Conservation (phyloP, 2,329 filamentous ascomycete species). For the Kalaharituber pfeilii region DNA sequence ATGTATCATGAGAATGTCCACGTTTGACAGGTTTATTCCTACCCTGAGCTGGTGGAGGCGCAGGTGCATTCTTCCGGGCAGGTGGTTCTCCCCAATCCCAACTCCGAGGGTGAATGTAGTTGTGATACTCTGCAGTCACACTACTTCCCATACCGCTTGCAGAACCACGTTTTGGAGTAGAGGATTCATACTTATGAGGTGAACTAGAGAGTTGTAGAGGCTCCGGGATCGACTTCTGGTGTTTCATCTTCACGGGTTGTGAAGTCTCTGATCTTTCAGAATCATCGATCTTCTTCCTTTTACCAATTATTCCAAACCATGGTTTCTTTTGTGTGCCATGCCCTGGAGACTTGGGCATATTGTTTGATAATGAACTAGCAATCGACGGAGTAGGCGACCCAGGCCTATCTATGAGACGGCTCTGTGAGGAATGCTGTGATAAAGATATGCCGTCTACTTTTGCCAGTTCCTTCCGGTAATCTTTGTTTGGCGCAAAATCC, state of each 20-base stretch:
- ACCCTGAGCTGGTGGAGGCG: constrained; percentile 43
- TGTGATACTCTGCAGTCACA: constrained; percentile 8
- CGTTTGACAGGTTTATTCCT: constrained; percentile 32
- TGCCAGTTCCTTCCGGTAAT: background rate
- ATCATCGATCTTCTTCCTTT: constrained; percentile 8
- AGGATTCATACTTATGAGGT: background rate
- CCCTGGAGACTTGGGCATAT: constrained; percentile 16
- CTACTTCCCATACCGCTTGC: constrained; percentile 7
- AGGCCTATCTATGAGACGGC: constrained; percentile 11
- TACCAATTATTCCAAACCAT: constrained; percentile 10
- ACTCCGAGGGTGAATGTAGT: constrained; percentile 14
- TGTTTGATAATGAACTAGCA: constrained; percentile 17
- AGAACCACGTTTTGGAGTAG: background rate
- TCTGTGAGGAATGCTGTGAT: constrained; percentile 16
- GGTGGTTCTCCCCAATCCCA: constrained; percentile 25
- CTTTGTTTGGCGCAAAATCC: constrained; percentile 2
- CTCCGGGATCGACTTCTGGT: background rate
- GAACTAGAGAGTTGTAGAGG: background rate
- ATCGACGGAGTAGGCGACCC: constrained; percentile 19
- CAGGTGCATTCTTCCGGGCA: constrained; percentile 38
- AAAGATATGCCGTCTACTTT: constrained; percentile 5
- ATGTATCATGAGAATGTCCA: constrained; percentile 30
- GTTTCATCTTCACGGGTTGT: background rate
- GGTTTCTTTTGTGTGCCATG: constrained; percentile 12
- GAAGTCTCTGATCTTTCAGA: background rate